Evolutionary conservation across 2,329 filamentous ascomycete genomes (phyloP).

Genomic region (Venturia pyrina): DNA sequence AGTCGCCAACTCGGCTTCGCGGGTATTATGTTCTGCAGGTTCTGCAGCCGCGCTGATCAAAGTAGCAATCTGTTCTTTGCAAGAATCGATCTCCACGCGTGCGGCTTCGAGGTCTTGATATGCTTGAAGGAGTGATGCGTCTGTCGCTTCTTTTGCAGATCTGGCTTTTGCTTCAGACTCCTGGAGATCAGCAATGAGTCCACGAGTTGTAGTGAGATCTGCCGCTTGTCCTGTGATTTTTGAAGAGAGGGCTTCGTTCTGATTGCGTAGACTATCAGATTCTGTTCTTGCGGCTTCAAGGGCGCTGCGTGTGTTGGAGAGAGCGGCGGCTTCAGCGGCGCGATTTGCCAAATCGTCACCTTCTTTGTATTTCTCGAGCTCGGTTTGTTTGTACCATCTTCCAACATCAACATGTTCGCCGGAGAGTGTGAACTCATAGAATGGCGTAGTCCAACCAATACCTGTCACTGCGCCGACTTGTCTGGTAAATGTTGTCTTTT

Average conservation of each 20-base stretch:
- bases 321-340: neutral
- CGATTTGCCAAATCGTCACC: neutral
- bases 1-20: neutral
- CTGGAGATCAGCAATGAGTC: neutral
- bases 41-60: neutral
- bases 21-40: neutral
- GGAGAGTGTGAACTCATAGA: neutral
- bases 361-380: neutral
- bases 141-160: neutral
- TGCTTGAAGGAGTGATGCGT: neutral
- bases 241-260: neutral
- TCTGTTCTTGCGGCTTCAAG: neutral
- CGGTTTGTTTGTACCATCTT: conserved; percentile 2
- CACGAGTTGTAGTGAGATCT: neutral
- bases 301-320: neutral
- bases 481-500: neutral
- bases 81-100: neutral
- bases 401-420: neutral
- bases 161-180: neutral
- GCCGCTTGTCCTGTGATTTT: neutral
- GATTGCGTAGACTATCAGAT: neutral
- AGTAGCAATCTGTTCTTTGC: neutral
- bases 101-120: neutral
- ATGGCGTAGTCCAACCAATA: neutral
- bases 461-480: neutral